These are phyloP conservation scores for Cenchrus purpureus DNA, from an alignment of 176 grass and related monocot genomes.

Conservation along the genomic window DNA sequence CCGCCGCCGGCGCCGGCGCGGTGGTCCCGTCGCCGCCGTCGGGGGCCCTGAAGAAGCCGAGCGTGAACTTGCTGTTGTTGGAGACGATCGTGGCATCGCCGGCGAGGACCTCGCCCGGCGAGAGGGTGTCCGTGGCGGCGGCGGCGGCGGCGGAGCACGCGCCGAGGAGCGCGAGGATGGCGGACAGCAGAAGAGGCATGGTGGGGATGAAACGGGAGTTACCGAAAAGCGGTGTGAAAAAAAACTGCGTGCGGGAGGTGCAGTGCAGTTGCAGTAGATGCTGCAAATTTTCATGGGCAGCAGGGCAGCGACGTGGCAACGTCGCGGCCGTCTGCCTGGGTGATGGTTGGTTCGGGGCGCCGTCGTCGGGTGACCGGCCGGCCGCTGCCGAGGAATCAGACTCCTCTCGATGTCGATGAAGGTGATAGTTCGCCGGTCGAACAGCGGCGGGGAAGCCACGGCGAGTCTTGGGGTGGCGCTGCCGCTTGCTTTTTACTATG, in stretches of 20 bases:
- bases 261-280: too few relatives aligned
- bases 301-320: background rate
- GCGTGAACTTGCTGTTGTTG: conserved; percentile 45
- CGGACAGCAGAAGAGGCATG: background rate
- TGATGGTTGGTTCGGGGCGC: background rate
- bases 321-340: background rate
- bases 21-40: background rate
- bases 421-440: too few relatives aligned
- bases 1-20: background rate
- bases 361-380: too few relatives aligned
- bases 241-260: too few relatives aligned
- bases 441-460: too few relatives aligned
- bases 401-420: too few relatives aligned
- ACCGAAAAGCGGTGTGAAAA: too few relatives aligned
- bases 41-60: conserved; percentile 51
- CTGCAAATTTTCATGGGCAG: too few relatives aligned
- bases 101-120: background rate
- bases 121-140: conserved; percentile 36
- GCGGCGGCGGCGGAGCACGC: background rate
- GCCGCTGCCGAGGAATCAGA: too few relatives aligned
- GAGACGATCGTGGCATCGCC: conserved; percentile 43
- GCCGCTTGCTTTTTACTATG: too few relatives aligned
- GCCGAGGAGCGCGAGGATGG: background rate
- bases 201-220: background rate
- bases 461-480: too few relatives aligned